phyloP scores from a whole-genome alignment of 208 protist genomes.

The Acanthamoeba castellanii region DNA sequence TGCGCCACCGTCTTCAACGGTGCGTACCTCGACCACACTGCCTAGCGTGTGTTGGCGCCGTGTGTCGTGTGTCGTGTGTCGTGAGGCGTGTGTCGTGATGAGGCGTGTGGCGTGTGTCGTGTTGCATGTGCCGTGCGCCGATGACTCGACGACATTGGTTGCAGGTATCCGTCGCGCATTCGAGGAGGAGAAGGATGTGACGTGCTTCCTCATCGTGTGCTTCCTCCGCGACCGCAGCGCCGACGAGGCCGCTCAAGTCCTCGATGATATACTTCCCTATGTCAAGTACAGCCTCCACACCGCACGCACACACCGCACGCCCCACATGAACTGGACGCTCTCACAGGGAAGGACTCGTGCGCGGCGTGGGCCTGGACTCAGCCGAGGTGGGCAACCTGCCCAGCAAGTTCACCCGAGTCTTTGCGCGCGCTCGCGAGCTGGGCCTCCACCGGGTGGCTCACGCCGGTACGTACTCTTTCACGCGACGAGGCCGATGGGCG shows the following conservation, averaged over 20 bases:
- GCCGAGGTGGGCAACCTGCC: constrained; percentile 32
- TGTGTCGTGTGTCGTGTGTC: background rate
- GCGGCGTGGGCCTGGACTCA: constrained; percentile 13
- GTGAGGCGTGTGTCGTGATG: too few species aligned
- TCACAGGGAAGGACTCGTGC: background rate
- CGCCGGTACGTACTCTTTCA: background rate
- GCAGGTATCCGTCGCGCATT: background rate
- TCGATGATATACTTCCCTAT: background rate
- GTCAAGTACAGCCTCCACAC: background rate
- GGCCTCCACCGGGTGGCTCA: constrained; percentile 5
- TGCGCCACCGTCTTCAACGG: background rate
- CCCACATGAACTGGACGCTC: background rate
- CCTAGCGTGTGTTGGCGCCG: background rate
- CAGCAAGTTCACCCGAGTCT: background rate
- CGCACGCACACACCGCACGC: too few species aligned
- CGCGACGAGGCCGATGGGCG: background rate
- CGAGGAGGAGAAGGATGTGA: constrained; percentile 9
- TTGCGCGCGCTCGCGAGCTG: constrained; percentile 12
- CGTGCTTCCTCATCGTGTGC: constrained; percentile 27
- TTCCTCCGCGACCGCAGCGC: constrained; percentile 1
- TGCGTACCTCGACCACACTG: background rate
- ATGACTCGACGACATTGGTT: background rate
- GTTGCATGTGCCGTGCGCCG: too few species aligned
- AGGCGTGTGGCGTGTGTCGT: too few species aligned
- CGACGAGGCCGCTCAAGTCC: background rate